These are phyloP conservation scores for Aspergillus baeticus DNA, from an alignment of 495 filamentous ascomycete species.

Conservation along the genomic window DNA sequence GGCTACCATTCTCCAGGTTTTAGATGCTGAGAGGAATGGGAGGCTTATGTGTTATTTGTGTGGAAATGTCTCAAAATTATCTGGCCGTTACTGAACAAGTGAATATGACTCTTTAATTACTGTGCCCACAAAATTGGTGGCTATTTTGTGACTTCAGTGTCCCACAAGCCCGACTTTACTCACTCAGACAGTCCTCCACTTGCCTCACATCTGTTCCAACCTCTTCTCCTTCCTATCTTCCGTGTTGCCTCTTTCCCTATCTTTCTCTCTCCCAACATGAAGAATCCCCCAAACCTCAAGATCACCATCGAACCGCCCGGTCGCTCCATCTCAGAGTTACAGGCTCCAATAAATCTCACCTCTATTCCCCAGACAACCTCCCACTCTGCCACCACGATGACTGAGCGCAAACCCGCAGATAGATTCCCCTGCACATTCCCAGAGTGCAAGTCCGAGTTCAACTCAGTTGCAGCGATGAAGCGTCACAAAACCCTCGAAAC, in stretches of 20 bases:
- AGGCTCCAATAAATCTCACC: background rate
- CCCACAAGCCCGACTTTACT: no score
- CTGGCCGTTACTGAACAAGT: no score
- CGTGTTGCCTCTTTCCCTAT: no score
- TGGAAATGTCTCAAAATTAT: no score
- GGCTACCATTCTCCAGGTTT: slow-evolving; percentile 48
- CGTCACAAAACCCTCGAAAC: slow-evolving; percentile 43
- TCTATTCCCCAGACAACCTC: background rate
- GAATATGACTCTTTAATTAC: background rate
- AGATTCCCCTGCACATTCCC: slow-evolving; percentile 56
- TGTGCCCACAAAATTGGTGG: no score
- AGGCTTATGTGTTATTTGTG: no score
- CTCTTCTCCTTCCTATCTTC: background rate
- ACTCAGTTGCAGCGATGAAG: slow-evolving; percentile 40
- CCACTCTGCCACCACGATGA: background rate
- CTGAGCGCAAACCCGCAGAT: background rate
- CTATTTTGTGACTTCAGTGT: no score
- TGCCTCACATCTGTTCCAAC: background rate
- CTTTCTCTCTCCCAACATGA: background rate
- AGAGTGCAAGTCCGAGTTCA: slow-evolving; percentile 63
- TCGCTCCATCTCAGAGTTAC: no score
- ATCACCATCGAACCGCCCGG: no score
- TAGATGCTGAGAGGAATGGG: background rate
- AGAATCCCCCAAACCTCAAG: no score
- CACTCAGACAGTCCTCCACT: no score